Conservation (phyloP, 257 asterid genomes). For the Capsicum rhomboideum region DNA sequence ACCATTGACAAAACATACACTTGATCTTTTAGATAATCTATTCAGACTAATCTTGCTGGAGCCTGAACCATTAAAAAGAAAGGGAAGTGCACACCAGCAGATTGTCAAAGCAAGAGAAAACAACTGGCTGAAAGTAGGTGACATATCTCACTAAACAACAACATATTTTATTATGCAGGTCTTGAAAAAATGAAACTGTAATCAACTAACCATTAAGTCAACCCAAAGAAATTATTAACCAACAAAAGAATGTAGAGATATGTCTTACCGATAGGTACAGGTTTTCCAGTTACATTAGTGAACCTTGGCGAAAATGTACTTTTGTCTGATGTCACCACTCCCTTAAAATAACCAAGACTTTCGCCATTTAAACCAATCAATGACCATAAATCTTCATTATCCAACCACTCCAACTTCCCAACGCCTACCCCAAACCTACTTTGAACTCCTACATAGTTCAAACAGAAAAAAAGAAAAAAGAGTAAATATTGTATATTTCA, state of each 20-base stretch:
- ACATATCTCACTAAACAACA: not conserved
- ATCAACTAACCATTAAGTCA: not conserved
- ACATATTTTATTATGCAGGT: not conserved
- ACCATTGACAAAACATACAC: not conserved
- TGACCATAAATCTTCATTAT: constrained; percentile 56
- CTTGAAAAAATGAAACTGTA: not conserved
- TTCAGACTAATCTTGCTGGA: not conserved
- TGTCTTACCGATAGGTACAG: constrained; percentile 70
- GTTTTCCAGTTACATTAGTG: constrained; percentile 53
- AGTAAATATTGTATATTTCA: not conserved
- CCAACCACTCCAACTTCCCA: constrained; percentile 68
- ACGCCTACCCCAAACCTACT: constrained; percentile 63
- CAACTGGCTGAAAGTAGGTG: not conserved
- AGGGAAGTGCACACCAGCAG: not conserved
- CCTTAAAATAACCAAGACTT: constrained; percentile 58
- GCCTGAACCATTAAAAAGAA: not conserved
- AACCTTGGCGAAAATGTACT: constrained; percentile 56
- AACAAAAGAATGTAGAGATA: not conserved
- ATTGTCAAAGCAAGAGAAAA: not conserved
- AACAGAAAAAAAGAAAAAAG: not conserved
- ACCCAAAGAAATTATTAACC: not conserved
- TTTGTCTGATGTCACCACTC: constrained; percentile 83
- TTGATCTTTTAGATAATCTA: not conserved
- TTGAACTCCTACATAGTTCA: constrained; percentile 45
- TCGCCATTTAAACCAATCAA: constrained; percentile 56